Conservation (phyloP, 2,329 filamentous ascomycete species). For the Colletotrichum liriopes region DNA sequence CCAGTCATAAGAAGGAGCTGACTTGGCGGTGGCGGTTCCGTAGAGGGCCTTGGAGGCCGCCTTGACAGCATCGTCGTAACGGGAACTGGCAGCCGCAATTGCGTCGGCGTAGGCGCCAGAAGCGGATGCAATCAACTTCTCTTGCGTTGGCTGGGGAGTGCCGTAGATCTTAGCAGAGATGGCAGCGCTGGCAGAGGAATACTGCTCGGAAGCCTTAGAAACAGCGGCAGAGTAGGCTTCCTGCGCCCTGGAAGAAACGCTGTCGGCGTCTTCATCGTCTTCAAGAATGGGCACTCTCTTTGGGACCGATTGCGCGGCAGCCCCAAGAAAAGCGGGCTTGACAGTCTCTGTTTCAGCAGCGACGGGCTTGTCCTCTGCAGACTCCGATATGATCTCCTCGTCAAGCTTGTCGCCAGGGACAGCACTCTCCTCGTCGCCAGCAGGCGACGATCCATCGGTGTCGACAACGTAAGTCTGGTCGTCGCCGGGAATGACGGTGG, state of each 20-base stretch:
- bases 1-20: slow-evolving; percentile 62
- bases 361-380: slow-evolving; percentile 49
- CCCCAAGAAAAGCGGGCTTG: slow-evolving; percentile 66
- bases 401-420: slow-evolving; percentile 42
- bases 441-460: slow-evolving; percentile 44
- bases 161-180: slow-evolving; percentile 79
- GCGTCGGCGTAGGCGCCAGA: slow-evolving; percentile 79
- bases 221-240: slow-evolving; percentile 77
- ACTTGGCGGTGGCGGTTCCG: slow-evolving; percentile 63
- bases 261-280: slow-evolving; percentile 58
- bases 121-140: slow-evolving; percentile 79
- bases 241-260: slow-evolving; percentile 62
- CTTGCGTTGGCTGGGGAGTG: slow-evolving; percentile 72
- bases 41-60: slow-evolving; percentile 67
- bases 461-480: slow-evolving; percentile 42
- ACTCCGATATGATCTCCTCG: slow-evolving; percentile 47
- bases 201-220: slow-evolving; percentile 77
- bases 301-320: slow-evolving; percentile 65
- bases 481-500: slow-evolving; percentile 39
- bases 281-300: slow-evolving; percentile 66
- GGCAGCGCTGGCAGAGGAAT: slow-evolving; percentile 77
- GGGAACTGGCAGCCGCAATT: slow-evolving; percentile 72
- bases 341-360: slow-evolving; percentile 53
- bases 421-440: slow-evolving; percentile 40
- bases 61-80: slow-evolving; percentile 69